Evolutionary conservation across 73 alveolate species (phyloP), one percentile per base, ranked within the genome.

Genomic region (Paramecium sonneborni): DNA sequence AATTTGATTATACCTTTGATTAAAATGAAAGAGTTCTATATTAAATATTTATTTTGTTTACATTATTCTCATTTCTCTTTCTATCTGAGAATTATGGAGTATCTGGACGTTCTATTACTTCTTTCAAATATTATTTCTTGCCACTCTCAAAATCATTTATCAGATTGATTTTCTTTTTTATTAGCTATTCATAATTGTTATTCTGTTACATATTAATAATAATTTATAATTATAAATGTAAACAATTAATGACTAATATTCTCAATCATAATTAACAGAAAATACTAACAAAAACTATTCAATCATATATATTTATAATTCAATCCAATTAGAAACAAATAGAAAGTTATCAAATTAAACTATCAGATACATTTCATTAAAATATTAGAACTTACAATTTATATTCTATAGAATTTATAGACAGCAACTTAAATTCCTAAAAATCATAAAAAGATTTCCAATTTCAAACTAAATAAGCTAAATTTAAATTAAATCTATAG

Each of bases 31-130:
- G 68, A 52, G 68, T 52, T 18, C 68, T 52, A 52, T n/a, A 52
- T 52, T 52, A 52, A 52, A 52, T 21, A 52, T 52, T 52, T 52
- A 15, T 35, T 21, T 15, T n/a, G 15, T 21, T 18, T 52, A 52
- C 68, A 52, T 52, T 52, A 52, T 52, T 52, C 68, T 52, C 68
- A 52, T 34, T 30, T 28, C 39, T 67, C 32, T 79, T 79, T 44
- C 90, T 38, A 79, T 79, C 90, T 30, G 90, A 79, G 55, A 79
- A 79, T 79, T 79, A 38, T 24, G 90, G 90, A 9, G 90, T 79
- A 10, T 79, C 90, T 30, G 90, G 48, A 26, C 84, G 44, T 14
- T 62, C 68, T 3, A 21, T 26, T 62, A 30, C 39, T 24, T 62
- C 84, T 62, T 32, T 62, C 44, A 62, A 12, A n/a, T 62, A 62